Percentiles rank a stretch among this genome's conserved stretches.
Evolutionary conservation across 202 grass and related monocot genomes (phyloP).

Genomic region (Schoenoplectus tabernaemontani): DNA sequence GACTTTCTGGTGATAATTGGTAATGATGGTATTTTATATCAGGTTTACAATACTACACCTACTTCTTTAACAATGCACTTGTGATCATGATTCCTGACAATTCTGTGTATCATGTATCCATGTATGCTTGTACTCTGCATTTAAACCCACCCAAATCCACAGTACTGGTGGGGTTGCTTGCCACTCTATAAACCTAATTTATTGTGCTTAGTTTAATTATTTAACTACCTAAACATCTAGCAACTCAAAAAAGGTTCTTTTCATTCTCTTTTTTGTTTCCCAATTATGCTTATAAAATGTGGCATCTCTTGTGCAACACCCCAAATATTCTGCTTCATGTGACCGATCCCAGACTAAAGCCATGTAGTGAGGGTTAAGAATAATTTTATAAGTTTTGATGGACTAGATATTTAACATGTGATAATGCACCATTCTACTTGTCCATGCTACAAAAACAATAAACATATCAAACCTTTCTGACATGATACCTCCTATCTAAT

Average conservation of each 20-base stretch:
- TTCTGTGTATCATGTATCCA: too few relatives aligned
- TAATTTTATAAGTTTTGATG: background rate
- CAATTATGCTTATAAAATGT: background rate
- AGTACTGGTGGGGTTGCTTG: background rate
- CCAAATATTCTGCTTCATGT: background rate
- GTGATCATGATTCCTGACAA: too few relatives aligned
- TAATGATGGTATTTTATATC: background rate
- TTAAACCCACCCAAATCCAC: background rate
- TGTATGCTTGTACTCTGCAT: background rate
- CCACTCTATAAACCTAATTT: background rate
- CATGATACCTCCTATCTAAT: conserved; percentile 12
- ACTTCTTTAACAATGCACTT: background rate
- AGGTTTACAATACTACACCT: background rate
- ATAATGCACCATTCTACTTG: background rate
- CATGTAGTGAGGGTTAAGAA: background rate
- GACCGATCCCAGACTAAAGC: background rate
- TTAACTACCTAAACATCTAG: background rate
- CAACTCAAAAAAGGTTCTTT: background rate
- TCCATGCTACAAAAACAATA: background rate
- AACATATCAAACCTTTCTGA: background rate
- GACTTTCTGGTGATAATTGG: background rate
- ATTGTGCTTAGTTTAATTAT: background rate
- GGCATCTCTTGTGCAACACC: background rate
- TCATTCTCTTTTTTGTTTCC: background rate
- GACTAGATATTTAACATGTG: background rate